Conservation (phyloP, 257 asterid genomes). For the Ophiorrhiza pumila region DNA sequence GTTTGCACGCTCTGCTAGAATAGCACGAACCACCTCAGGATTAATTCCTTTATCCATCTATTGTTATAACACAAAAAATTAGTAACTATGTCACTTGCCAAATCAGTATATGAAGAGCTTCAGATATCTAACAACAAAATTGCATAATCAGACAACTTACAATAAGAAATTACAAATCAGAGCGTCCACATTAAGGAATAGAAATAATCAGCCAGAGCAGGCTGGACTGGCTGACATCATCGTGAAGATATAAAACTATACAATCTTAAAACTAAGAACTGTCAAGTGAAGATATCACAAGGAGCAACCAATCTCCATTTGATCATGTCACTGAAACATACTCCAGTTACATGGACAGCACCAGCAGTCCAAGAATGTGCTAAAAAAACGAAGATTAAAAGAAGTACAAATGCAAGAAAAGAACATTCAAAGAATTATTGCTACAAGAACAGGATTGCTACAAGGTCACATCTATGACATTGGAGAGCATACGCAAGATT, state of each 20-base stretch:
- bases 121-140: not conserved
- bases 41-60: conserved; percentile 80
- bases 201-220: not conserved
- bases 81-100: not conserved
- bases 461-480: not conserved
- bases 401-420: not conserved
- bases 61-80: conserved; percentile 13
- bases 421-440: not conserved
- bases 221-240: not conserved
- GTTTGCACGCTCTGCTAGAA: conserved; percentile 84
- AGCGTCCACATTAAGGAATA: not conserved
- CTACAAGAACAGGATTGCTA: not conserved
- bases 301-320: not conserved
- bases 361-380: not conserved
- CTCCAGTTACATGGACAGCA: not conserved
- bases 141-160: not conserved
- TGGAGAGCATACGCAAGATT: not conserved
- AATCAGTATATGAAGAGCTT: too few species aligned
- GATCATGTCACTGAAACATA: not conserved
- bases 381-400: not conserved
- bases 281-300: not conserved
- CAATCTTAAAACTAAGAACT: not conserved
- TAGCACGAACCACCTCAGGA: conserved; percentile 89
- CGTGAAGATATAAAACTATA: not conserved
- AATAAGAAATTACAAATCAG: not conserved